A percentile compares a stretch with the other conserved stretches of the same genome.
Evolutionary conservation across 1,284 basidiomycete species (phyloP).

Genomic region (Cutaneotrichosporon curvatum): DNA sequence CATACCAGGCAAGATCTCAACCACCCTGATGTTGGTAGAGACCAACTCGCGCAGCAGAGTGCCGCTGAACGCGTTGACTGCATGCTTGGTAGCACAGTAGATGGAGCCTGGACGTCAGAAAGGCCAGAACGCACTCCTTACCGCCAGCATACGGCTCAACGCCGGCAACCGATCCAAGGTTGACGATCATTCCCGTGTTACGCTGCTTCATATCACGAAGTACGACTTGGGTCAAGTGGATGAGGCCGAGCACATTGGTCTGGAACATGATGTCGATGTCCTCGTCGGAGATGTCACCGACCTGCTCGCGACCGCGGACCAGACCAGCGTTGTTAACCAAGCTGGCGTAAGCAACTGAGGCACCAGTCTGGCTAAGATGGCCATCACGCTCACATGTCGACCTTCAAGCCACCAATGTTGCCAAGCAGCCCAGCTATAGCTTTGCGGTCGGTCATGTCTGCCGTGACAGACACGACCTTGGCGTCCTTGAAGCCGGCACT

Average conservation of each 20-base stretch:
- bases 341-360: slow-evolving; percentile 16
- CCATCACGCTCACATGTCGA: slow-evolving; percentile 36
- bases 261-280: slow-evolving; percentile 65
- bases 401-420: slow-evolving; percentile 27
- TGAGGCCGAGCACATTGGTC: slow-evolving; percentile 58
- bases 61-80: slow-evolving; percentile 80
- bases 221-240: slow-evolving; percentile 41
- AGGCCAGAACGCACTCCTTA: slow-evolving; percentile 1
- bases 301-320: slow-evolving; percentile 41
- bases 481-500: slow-evolving; percentile 20
- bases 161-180: slow-evolving; percentile 88
- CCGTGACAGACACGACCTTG: slow-evolving; percentile 33
- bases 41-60: slow-evolving; percentile 77
- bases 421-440: slow-evolving; percentile 23
- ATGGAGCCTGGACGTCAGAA: slow-evolving; percentile 44
- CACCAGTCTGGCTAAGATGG: not conserved
- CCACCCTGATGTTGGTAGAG: slow-evolving; percentile 82
- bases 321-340: slow-evolving; percentile 47
- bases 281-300: slow-evolving; percentile 37
- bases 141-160: slow-evolving; percentile 82
- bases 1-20: slow-evolving; percentile 71
- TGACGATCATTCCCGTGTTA: slow-evolving; percentile 86
- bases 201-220: slow-evolving; percentile 77
- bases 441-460: slow-evolving; percentile 35
- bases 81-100: slow-evolving; percentile 52